A percentile compares a stretch with the other conserved stretches of the same genome.
Conservation (phyloP, 2,329 filamentous ascomycete species). For the Colletotrichum salicis region DNA sequence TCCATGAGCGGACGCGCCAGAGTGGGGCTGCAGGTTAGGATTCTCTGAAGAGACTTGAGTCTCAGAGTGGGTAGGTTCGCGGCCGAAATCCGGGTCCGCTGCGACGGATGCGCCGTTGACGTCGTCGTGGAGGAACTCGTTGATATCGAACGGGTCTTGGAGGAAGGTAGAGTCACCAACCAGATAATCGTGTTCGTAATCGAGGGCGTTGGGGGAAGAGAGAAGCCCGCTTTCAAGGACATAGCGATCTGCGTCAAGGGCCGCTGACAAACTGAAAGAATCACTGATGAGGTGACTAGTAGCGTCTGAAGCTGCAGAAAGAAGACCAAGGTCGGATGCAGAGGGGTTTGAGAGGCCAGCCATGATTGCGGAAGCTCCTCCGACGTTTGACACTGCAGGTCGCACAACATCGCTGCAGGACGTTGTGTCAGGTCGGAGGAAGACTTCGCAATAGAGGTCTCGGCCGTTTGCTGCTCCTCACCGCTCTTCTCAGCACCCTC, state of each 20-base stretch:
- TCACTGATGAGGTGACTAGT: constrained; percentile 74
- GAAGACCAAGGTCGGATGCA: constrained; percentile 53
- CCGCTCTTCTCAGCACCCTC: constrained; percentile 50
- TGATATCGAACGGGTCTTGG: constrained; percentile 60
- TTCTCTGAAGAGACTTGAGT: constrained; percentile 70
- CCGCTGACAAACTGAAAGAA: constrained; percentile 75
- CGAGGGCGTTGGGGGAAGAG: constrained; percentile 75
- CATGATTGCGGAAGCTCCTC: constrained; percentile 66
- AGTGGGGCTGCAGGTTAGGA: constrained; percentile 78
- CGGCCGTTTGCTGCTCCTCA: constrained; percentile 42
- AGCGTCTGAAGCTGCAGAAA: constrained; percentile 68
- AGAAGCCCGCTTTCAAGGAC: constrained; percentile 81
- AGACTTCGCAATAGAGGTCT: constrained; percentile 42
- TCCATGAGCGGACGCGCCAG: constrained; percentile 79
- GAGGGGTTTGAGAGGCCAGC: constrained; percentile 55
- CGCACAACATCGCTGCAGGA: constrained; percentile 99
- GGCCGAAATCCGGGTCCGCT: constrained; percentile 63
- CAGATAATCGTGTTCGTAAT: constrained; percentile 75
- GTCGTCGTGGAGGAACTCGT: constrained; percentile 67
- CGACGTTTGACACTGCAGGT: constrained; percentile 99
- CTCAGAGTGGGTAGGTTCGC: constrained; percentile 67
- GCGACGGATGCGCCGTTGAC: constrained; percentile 60
- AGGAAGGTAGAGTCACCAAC: constrained; percentile 67
- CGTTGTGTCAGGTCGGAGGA: constrained; percentile 96
- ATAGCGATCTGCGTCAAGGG: constrained; percentile 79